Percentiles rank a stretch among this genome's conserved stretches.
These are phyloP conservation scores for Austroboletus novae-zelandiae DNA, from an alignment of 1,284 basidiomycete genomes.

Conservation along the genomic window DNA sequence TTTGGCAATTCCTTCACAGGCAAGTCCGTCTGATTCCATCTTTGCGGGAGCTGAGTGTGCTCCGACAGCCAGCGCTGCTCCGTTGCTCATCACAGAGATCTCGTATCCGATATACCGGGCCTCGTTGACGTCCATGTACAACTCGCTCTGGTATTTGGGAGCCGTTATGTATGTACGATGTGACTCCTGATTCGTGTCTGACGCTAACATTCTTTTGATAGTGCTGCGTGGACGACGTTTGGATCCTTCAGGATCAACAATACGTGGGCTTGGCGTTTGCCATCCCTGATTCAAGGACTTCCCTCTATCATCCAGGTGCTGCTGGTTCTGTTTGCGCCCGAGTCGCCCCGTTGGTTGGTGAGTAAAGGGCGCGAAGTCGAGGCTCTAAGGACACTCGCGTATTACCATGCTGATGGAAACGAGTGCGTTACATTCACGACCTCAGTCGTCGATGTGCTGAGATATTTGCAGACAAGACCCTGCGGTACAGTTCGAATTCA, in stretches of 20 bases:
- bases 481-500: conserved; percentile 67
- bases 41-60: background rate
- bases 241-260: conserved; percentile 66
- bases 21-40: conserved; percentile 20
- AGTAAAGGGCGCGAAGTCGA: conserved; percentile 62
- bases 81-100: conserved; percentile 75
- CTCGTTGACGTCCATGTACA: conserved; percentile 68
- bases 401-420: conserved; percentile 73
- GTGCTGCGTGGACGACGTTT: conserved; percentile 75
- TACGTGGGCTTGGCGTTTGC: conserved; percentile 76
- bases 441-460: conserved; percentile 29
- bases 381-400: conserved; percentile 61
- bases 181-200: background rate
- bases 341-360: conserved; percentile 72
- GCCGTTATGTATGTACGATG: conserved; percentile 54
- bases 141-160: conserved; percentile 78
- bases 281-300: conserved; percentile 64
- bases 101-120: conserved; percentile 77
- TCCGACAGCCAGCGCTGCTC: conserved; percentile 56
- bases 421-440: conserved; percentile 33
- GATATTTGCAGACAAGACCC: conserved; percentile 61
- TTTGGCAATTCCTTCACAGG: conserved; percentile 76
- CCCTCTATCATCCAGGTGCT: conserved; percentile 63
- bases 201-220: conserved; percentile 15
- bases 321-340: conserved; percentile 62